phyloP scores from a whole-genome alignment of 331 rosid species.

The Spiraea crenata region DNA sequence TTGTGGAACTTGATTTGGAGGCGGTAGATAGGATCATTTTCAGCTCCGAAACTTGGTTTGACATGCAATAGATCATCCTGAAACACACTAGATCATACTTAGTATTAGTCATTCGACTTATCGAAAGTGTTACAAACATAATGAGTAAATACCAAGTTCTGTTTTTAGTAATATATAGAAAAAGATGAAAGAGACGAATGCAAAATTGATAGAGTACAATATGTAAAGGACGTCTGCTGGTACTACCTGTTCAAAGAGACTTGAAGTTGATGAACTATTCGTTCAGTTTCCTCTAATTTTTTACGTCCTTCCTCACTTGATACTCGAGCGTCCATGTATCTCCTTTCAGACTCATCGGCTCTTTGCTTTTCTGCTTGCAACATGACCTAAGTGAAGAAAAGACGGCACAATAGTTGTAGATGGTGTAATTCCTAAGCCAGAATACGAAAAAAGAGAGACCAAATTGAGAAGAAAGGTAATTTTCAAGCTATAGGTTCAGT shows the following conservation, averaged over 20 bases:
- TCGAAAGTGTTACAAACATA: slow-evolving; percentile 20
- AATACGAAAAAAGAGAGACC: neutral
- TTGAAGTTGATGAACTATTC: slow-evolving; percentile 76
- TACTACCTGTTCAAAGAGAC: slow-evolving; percentile 88
- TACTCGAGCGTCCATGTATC: slow-evolving; percentile 55
- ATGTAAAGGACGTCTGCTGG: slow-evolving; percentile 31
- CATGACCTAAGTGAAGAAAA: slow-evolving; percentile 40
- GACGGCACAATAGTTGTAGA: neutral
- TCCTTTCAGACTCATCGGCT: slow-evolving; percentile 69
- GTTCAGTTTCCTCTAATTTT: slow-evolving; percentile 69
- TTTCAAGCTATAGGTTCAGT: slow-evolving; percentile 5
- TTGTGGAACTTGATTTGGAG: slow-evolving; percentile 60
- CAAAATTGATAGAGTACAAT: slow-evolving; percentile 16
- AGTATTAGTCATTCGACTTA: slow-evolving; percentile 55
- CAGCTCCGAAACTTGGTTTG: slow-evolving; percentile 83
- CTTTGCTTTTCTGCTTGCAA: slow-evolving; percentile 63
- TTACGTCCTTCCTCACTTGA: slow-evolving; percentile 51
- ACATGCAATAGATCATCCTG: slow-evolving; percentile 91
- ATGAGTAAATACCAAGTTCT: neutral
- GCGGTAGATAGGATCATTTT: slow-evolving; percentile 62
- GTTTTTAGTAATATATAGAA: slow-evolving; percentile 3
- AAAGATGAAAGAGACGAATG: slow-evolving; percentile 9
- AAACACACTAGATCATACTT: slow-evolving; percentile 75
- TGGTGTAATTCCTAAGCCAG: slow-evolving; percentile 5
- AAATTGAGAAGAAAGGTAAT: neutral